Conservation (phyloP, 208 protist species). For the Tritrichomonas foetus region DNA sequence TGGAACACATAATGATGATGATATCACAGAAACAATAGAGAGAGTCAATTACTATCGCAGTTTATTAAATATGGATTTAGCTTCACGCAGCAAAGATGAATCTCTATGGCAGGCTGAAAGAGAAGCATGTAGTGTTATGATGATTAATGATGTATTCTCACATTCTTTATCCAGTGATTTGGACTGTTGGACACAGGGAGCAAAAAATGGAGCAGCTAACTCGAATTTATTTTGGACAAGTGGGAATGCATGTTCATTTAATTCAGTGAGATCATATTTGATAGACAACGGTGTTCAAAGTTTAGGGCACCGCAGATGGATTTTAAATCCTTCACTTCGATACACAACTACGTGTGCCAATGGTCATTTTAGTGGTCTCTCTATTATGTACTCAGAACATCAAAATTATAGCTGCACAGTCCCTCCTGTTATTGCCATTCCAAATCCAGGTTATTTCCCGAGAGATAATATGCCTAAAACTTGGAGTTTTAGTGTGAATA, state of each 20-base stretch:
- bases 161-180: not conserved
- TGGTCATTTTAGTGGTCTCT: too few relatives aligned
- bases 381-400: too few relatives aligned
- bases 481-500: too few relatives aligned
- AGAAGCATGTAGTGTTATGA: not conserved
- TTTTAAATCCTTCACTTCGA: not conserved
- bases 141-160: not conserved
- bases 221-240: not conserved
- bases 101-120: not conserved
- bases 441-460: too few relatives aligned
- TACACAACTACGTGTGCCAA: too few relatives aligned
- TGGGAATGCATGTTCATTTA: not conserved
- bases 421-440: too few relatives aligned
- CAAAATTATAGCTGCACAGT: too few relatives aligned
- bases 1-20: not conserved
- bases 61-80: not conserved
- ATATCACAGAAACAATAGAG: not conserved
- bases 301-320: not conserved
- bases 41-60: not conserved
- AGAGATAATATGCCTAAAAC: too few relatives aligned
- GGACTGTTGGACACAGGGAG: not conserved
- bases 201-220: not conserved
- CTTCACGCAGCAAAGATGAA: not conserved
- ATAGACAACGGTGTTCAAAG: not conserved
- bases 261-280: not conserved